Base-by-base conservation (phyloP, 1,139 yeast species). In the Lodderomyces metapsilosis region DNA sequence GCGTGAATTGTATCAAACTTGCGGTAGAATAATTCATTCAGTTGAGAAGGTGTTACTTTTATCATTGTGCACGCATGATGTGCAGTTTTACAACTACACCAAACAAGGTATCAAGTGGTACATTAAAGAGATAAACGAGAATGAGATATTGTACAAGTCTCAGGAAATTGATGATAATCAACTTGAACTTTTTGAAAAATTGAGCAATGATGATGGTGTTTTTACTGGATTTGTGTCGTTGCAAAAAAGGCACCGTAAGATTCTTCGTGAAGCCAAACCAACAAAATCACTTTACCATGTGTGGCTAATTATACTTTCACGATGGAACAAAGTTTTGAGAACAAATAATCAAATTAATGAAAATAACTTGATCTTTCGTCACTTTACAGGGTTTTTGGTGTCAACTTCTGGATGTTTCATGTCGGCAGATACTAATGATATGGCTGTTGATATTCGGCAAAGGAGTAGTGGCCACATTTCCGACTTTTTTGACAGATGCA, bases 161-260 rank as follows among this genome's bases (percentile, higher is more conserved):
- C 21, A 23, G 11, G 46, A 42, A 7, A 36, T 43, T 11, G 42
- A 42, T 12, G 57, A 61, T n/a, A 59, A 64, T 43, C 50, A 71
- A 34, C 41, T 68, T 0, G 77, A 71, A 3, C 72, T 87, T 6
- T 77, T 79, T 42, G 55, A 59, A 32, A 60, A 67, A 8, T 68
- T 84, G 42, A 63, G 80, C 8, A 62, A 76, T n/a, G 89, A 84
- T 47, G 76, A 68, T 27, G 67, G 75, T 24, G 78, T 82, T 2
- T 80, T 84, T 40, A 82, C 91, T 1, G 92, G 95, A 13, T 76
- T 83, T 23, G 86, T 85, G 13, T 89, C 94, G 0, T 71, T 84
- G 25, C 92, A 87, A 56, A 85, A 86, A 56, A 75, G 82, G 45
- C 65, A 86, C 43, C 74, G 76, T 47, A 75, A 66, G 46, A 68